These are phyloP conservation scores for Gastrolobium villosum DNA, from an alignment of 306 rosid species.

Conservation along the genomic window DNA sequence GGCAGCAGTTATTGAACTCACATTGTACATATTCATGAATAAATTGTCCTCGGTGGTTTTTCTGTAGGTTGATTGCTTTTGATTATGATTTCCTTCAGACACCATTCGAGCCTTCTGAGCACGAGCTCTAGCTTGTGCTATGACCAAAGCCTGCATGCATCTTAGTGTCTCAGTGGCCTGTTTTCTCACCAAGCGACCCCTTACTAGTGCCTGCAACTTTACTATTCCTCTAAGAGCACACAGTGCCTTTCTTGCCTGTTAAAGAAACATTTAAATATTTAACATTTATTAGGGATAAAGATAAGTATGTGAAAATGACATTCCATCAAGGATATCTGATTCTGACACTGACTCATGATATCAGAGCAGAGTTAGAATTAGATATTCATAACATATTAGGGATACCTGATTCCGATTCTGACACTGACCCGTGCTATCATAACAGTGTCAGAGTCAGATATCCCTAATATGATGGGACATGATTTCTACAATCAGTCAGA, in stretches of 20 bases:
- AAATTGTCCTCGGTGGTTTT: conserved; percentile 57
- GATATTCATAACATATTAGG: too few relatives aligned
- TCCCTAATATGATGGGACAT: too few relatives aligned
- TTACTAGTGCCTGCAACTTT: conserved; percentile 90
- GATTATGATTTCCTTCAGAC: conserved; percentile 60
- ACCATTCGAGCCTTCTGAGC: conserved; percentile 70
- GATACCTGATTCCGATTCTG: too few relatives aligned
- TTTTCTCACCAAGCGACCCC: conserved; percentile 91
- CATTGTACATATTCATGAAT: conserved; percentile 60
- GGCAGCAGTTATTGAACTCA: conserved; percentile 54
- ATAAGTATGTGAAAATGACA: too few relatives aligned
- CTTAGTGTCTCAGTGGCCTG: conserved; percentile 79
- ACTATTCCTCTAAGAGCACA: conserved; percentile 88
- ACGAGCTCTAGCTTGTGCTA: conserved; percentile 87
- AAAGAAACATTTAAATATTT: conserved; percentile 34
- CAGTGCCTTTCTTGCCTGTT: conserved; percentile 90
- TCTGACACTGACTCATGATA: too few relatives aligned
- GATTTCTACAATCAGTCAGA: too few relatives aligned
- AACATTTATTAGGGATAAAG: neutral
- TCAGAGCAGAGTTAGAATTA: too few relatives aligned
- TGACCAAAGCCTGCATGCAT: conserved; percentile 92
- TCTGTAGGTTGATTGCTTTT: conserved; percentile 60
- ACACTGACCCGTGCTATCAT: too few relatives aligned
- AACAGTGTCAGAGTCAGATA: too few relatives aligned
- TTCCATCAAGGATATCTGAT: too few relatives aligned